These are phyloP conservation scores for Colletotrichum aenigma DNA, from an alignment of 2,329 filamentous ascomycete species.

Conservation along the genomic window DNA sequence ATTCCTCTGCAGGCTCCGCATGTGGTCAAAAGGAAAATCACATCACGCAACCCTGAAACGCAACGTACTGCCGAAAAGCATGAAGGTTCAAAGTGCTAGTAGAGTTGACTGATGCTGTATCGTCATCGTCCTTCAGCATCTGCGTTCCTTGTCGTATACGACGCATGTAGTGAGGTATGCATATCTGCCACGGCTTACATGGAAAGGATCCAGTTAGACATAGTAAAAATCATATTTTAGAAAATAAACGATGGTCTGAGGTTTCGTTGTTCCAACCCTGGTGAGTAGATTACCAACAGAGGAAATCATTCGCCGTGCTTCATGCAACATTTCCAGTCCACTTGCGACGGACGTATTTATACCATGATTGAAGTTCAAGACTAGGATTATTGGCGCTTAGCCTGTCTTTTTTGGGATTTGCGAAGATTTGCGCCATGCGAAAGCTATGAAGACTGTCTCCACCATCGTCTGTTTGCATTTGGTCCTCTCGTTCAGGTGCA, in stretches of 20 bases:
- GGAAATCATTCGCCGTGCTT: accelerated
- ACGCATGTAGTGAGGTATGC: background rate
- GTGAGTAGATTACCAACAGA: background rate
- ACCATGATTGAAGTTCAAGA: background rate
- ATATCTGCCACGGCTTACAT: background rate
- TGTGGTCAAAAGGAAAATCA: background rate
- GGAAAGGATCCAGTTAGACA: no score
- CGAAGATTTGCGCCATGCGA: background rate
- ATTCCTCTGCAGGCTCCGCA: background rate
- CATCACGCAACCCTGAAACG: background rate
- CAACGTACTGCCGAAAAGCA: accelerated
- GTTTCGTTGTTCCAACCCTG: accelerated
- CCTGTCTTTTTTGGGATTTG: accelerated
- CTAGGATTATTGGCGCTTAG: accelerated
- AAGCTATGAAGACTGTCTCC: background rate
- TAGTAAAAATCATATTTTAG: background rate
- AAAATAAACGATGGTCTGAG: accelerated
- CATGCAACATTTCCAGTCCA: background rate
- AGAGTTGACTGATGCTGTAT: background rate
- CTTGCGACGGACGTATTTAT: background rate
- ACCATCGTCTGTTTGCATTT: background rate
- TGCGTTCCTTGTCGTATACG: background rate
- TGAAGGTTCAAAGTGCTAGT: background rate
- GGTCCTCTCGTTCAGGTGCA: background rate
- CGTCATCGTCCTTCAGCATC: background rate